Evolutionary conservation across 176 grass and related monocot genomes (phyloP).

Genomic region (Carex scoparia): DNA sequence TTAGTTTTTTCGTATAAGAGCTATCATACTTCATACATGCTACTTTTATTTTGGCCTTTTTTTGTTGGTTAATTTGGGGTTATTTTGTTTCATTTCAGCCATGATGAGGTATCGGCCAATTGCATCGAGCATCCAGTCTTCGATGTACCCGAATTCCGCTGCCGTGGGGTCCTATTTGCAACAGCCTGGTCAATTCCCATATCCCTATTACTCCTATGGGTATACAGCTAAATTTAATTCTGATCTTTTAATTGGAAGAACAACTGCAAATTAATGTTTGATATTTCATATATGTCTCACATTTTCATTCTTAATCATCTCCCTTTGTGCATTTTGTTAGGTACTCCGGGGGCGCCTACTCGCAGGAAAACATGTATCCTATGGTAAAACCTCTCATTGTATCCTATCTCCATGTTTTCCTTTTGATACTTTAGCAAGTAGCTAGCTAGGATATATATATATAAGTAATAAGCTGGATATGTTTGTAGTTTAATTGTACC

Average conservation of each 20-base stretch:
- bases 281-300: constrained; percentile 5
- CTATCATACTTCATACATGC: background rate
- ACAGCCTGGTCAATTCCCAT: constrained; percentile 32
- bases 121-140: constrained; percentile 20
- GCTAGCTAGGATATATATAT: no score
- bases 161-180: constrained; percentile 36
- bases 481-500: background rate
- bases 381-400: constrained; percentile 25
- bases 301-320: constrained; percentile 1
- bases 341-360: constrained; percentile 32
- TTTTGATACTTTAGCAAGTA: background rate
- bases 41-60: background rate
- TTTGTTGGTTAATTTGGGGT: background rate
- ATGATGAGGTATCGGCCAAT: constrained; percentile 26
- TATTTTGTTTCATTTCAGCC: constrained; percentile 18
- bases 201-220: constrained; percentile 42
- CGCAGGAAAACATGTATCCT: constrained; percentile 47
- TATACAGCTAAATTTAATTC: constrained; percentile 25
- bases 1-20: background rate
- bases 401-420: constrained; percentile 1
- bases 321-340: constrained; percentile 7
- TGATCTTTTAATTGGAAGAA: background rate
- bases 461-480: background rate
- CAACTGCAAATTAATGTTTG: background rate
- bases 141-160: constrained; percentile 29